Evolutionary conservation across 2,329 filamentous ascomycete genomes (phyloP), one percentile per base, ranked within the genome.

Genomic region (Colletotrichum costaricense): DNA sequence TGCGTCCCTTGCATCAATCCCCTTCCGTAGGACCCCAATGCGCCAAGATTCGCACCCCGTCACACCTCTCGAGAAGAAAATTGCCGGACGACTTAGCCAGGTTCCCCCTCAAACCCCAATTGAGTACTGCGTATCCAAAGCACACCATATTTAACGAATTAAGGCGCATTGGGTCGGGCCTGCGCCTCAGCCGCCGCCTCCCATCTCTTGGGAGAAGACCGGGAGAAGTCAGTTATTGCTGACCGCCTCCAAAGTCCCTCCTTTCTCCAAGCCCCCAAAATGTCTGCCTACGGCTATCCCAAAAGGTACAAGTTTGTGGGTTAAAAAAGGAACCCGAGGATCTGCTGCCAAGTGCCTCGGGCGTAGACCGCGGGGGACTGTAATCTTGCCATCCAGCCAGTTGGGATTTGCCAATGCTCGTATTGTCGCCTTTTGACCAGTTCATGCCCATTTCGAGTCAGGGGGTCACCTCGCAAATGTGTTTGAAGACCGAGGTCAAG

Each of bases 1-100:
- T 11, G 71, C 60, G 71, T 66, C 60, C 71, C 71, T 73, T 73
- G 60, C 71, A 35, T 62, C 67, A 71, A 35, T 63, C 56, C 60
- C 56, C 55, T 66, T 71, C 60, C 67, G 62, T 66, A 63, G 60
- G 56, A 59, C 60, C 26, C 67, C 57, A 52, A 71, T 73, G 67
- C 67, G 59, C n/a, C 70, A 67, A 70, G 70, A 62, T 28, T 35
- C 59, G 52, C 16, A 28, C 33, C 60, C 63, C 67, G 56, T 65
- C 67, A 33, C 30, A 46, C 60, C 60, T 35, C 60, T 56, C 55
- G 24, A 54, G 24, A 56, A 26, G 57, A 26, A 28, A 46, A 56
- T 60, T 69, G 59, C 70, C 38, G 54, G 28, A 69, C 60, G 70
- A 49, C 55, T 60, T 65, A 33, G 42, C 46, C 59, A 54, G 58